phyloP scores from a whole-genome alignment of 225 moss, liverwort and hornwort species.

The Physcomitrium patens region DNA sequence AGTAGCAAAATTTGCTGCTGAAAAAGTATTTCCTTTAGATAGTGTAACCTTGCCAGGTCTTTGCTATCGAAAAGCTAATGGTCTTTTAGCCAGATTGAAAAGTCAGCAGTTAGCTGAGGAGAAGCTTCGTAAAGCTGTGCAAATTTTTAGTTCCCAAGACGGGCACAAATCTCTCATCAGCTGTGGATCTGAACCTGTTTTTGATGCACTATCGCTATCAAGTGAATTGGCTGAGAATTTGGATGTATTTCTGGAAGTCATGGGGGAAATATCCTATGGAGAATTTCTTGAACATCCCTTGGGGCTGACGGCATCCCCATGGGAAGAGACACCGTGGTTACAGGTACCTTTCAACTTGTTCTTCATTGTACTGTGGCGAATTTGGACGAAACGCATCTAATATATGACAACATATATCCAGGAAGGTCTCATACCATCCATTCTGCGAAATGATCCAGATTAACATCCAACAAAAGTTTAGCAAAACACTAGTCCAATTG shows the following conservation, averaged over 20 bases:
- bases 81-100: slow-evolving; percentile 68
- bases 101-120: slow-evolving; percentile 57
- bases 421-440: no score
- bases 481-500: no score
- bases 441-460: no score
- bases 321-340: slow-evolving; percentile 91
- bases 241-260: slow-evolving; percentile 62
- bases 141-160: slow-evolving; percentile 73
- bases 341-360: slow-evolving; percentile 38
- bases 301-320: slow-evolving; percentile 59
- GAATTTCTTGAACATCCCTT: slow-evolving; percentile 70
- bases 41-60: slow-evolving; percentile 60
- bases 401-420: no score
- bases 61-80: slow-evolving; percentile 77
- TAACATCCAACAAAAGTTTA: no score
- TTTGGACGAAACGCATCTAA: neutral
- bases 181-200: slow-evolving; percentile 33
- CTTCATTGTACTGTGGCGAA: slow-evolving; percentile 13
- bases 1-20: slow-evolving; percentile 27
- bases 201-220: slow-evolving; percentile 61
- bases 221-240: slow-evolving; percentile 53
- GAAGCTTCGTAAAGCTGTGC: slow-evolving; percentile 53
- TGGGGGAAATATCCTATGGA: slow-evolving; percentile 73
- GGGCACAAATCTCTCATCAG: slow-evolving; percentile 55
- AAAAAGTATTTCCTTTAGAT: slow-evolving; percentile 28